Percentiles rank a stretch among this genome's conserved stretches.
Evolutionary conservation across 2,329 filamentous ascomycete genomes (phyloP).

Genomic region (Thielaviopsis populi): DNA sequence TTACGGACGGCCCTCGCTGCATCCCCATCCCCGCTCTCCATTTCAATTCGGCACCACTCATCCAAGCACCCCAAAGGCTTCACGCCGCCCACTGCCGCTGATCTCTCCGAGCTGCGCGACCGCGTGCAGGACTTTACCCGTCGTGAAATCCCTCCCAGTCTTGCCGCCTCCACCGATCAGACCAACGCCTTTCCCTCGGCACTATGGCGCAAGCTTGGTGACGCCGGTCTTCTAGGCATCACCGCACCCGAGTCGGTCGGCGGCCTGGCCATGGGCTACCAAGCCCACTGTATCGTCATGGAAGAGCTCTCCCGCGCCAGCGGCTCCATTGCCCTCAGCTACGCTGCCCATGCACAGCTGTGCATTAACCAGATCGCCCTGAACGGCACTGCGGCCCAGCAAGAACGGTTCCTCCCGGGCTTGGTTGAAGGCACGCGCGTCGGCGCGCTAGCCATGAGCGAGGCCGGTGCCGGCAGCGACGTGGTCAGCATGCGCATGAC

Average conservation of each 20-base stretch:
- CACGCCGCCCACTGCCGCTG: constrained; percentile 50
- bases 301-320: constrained; percentile 86
- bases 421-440: constrained; percentile 68
- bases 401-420: constrained; percentile 62
- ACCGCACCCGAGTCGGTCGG: constrained; percentile 88
- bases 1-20: background rate
- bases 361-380: constrained; percentile 94
- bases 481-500: constrained; percentile 91
- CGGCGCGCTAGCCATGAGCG: constrained; percentile 87
- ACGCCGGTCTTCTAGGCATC: constrained; percentile 80
- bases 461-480: constrained; percentile 79
- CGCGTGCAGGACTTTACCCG: constrained; percentile 78
- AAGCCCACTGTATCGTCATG: constrained; percentile 90
- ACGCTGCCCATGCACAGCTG: constrained; percentile 88
- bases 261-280: constrained; percentile 82
- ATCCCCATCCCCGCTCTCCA: constrained; percentile 21
- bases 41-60: constrained; percentile 34
- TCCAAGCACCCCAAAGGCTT: constrained; percentile 49
- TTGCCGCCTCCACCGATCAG: constrained; percentile 71
- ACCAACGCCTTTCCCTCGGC: constrained; percentile 75
- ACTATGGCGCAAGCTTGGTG: constrained; percentile 89
- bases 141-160: constrained; percentile 69
- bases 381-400: constrained; percentile 69
- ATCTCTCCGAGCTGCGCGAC: constrained; percentile 68
- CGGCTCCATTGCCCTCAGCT: constrained; percentile 72